Evolutionary conservation across 2,329 filamentous ascomycete genomes (phyloP).

Genomic region (Hymenoscyphus fructigenus): DNA sequence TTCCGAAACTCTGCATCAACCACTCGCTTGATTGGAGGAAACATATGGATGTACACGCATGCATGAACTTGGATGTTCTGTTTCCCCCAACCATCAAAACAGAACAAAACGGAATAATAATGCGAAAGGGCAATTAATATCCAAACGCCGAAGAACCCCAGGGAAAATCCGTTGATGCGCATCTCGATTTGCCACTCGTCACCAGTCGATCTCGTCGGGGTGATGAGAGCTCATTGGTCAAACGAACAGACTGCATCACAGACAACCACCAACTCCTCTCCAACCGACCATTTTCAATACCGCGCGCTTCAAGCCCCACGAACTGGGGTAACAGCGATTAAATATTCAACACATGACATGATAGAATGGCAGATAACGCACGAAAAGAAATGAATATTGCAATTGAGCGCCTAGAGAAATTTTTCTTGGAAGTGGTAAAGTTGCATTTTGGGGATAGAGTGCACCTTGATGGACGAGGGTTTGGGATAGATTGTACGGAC

Average conservation of each 20-base stretch:
- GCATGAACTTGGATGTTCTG: no score
- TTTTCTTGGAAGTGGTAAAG: not conserved
- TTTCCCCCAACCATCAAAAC: no score
- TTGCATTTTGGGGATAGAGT: not conserved
- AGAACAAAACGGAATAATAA: no score
- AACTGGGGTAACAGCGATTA: slow-evolving; percentile 5
- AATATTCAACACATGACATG: slow-evolving; percentile 20
- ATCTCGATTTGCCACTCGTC: no score
- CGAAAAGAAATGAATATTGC: slow-evolving; percentile 14
- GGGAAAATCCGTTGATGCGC: no score
- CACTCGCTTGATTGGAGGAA: no score
- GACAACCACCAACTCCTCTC: not conserved
- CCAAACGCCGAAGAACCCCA: no score
- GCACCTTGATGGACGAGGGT: not conserved
- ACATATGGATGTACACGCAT: no score
- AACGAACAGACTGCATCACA: slow-evolving; percentile 13
- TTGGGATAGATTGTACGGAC: not conserved
- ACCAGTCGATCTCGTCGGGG: no score
- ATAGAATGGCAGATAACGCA: slow-evolving; percentile 15
- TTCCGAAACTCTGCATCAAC: no score
- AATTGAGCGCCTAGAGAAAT: slow-evolving; percentile 22
- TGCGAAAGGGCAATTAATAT: no score
- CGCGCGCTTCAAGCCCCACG: slow-evolving; percentile 26
- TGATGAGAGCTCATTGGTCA: slow-evolving; percentile 8
- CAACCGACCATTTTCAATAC: slow-evolving; percentile 6